These are phyloP conservation scores for Solanum sejunctum DNA, from an alignment of 257 asterid species.

Conservation along the genomic window DNA sequence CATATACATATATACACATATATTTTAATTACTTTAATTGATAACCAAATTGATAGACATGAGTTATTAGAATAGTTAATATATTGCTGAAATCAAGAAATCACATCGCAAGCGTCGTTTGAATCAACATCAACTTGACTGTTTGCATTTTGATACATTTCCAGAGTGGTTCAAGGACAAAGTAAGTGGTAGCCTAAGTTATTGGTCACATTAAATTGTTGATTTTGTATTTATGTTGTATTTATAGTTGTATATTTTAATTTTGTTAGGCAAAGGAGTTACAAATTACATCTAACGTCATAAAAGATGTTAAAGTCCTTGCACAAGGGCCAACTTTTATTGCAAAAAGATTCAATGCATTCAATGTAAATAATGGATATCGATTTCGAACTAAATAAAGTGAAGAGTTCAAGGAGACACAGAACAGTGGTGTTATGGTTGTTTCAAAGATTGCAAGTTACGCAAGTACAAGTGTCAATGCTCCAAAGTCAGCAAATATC, in stretches of 20 bases:
- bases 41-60: no score
- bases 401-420: not conserved
- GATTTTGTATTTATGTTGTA: not conserved
- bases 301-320: not conserved
- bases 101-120: not conserved
- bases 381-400: not conserved
- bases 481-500: no score
- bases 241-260: not conserved
- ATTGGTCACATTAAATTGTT: not conserved
- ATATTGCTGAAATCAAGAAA: no score
- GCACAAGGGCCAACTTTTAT: not conserved
- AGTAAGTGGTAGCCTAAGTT: not conserved
- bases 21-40: no score
- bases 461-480: not conserved
- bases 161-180: not conserved
- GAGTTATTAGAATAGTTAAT: not conserved
- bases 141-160: not conserved
- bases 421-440: not conserved
- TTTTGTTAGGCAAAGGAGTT: not conserved
- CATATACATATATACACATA: no score
- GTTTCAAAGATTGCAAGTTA: not conserved
- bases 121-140: not conserved
- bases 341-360: not conserved
- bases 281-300: not conserved
- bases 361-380: not conserved